Base-by-base conservation (phyloP, 148 eudicot species). In the Rhododendron kiyosumense region DNA sequence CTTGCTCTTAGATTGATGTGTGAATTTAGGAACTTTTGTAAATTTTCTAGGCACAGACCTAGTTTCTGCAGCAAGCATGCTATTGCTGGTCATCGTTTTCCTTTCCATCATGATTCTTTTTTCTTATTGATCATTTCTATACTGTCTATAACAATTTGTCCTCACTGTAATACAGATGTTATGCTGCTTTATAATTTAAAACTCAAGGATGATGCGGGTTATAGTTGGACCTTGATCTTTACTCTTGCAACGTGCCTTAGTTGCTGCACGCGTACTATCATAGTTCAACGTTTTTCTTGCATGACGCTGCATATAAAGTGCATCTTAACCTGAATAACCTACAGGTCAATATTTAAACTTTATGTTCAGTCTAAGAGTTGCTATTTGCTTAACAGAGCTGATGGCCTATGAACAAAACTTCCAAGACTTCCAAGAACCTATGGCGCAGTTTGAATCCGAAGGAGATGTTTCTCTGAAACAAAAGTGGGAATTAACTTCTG, bases 331-430 rank as follows among this genome's bases (percentile, higher is more conserved):
- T 80, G 65, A n/a, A 46, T 79, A n/a, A 24, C 81, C 57, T 12
- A 4, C 2, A 14, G 15, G 14, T 79, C 52, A 15, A 17, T 52
- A 2, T 34, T 34, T 18, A 5, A 17, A 52, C 5, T 15, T 81
- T 15, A 17, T 30, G 12, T 81, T 52, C 32, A 73, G 28, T 73
- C 28, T 81, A 81, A 73, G 4, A 41, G 34, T 8, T 17, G 38
- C 1, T 11, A 75, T 84, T 75, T 85, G 57, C 80, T 30, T 36
- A 82, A 22, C 85, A 89, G 87, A 34, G 28, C 73, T 54, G 32
- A 94, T 94, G 98, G 95, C 94, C 83, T 84, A 65, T 73, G 86
- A 89, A 83, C 95, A 90, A 82, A 88, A 84, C 84, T 43, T 87
- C 86, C 89, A 88, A 86, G 88, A 82, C 85, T 28, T 86, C 86